Evolutionary conservation across 208 protist species (phyloP).

Genomic region (Trypanosoma congolense): DNA sequence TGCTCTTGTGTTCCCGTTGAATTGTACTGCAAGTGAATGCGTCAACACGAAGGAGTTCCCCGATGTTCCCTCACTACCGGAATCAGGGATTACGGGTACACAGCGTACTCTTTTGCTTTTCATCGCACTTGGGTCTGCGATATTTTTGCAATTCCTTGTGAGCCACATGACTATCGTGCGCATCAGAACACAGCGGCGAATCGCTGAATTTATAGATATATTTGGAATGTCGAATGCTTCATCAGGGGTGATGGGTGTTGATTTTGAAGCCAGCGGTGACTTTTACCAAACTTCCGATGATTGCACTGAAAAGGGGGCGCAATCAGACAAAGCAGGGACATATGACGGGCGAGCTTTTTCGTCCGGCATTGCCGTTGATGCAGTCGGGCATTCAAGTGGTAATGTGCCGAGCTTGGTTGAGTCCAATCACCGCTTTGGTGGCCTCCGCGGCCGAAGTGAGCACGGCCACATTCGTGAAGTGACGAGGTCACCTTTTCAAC

Average conservation of each 20-base stretch:
- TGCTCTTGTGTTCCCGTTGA: constrained; percentile 52
- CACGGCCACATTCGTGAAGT: constrained; percentile 28
- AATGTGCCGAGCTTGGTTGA: not conserved
- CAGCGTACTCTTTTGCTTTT: constrained; percentile 9
- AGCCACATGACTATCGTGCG: constrained; percentile 30
- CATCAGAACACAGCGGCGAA: constrained; percentile 24
- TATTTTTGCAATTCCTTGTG: constrained; percentile 25
- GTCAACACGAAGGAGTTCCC: constrained; percentile 54
- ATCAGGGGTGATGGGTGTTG: too few species aligned
- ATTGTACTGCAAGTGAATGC: constrained; percentile 73
- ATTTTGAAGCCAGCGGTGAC: too few species aligned
- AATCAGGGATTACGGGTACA: not conserved
- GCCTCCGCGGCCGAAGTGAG: not conserved
- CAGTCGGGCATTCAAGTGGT: not conserved
- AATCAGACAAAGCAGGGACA: too few species aligned
- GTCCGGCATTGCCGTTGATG: too few species aligned
- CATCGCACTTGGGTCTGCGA: constrained; percentile 10
- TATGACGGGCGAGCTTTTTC: too few species aligned
- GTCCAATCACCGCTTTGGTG: not conserved
- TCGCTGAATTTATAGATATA: constrained; percentile 51
- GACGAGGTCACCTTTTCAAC: constrained; percentile 37
- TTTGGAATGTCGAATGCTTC: constrained; percentile 47
- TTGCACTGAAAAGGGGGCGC: too few species aligned
- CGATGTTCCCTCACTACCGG: constrained; percentile 4
- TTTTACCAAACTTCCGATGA: too few species aligned